Base-by-base conservation (phyloP, 2,329 filamentous ascomycete species). In the Clarireedia paspali region DNA sequence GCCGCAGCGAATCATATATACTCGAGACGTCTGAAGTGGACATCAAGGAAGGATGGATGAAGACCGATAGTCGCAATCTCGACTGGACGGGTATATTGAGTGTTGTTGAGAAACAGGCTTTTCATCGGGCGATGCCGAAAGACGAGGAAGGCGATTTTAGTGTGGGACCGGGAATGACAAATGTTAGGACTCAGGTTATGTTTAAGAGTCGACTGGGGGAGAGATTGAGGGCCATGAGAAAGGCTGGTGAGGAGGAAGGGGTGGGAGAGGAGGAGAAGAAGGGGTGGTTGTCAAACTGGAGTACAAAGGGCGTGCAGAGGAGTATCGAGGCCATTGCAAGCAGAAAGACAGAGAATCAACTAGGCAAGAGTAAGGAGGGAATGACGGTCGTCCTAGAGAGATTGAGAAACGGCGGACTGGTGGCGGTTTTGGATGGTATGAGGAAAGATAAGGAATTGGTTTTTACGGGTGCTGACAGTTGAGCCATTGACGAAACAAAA, bases 301-400 rank as follows among this genome's bases (percentile, higher is more conserved):
- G 86, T 14, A 82, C 85, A 15, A 81, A 80, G 44, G 80, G 86
- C n/a, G 81, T 92, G 47, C 87, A 91, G 69, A 77, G 85, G 61
- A 89, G 84, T 66, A 91, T 94, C 65, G 89, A 94, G 73, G 80
- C 81, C 53, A 84, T 92, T 59, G 88, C 87, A 10, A 83, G 88
- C 40, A 86, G 84, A 66, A 87, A 89, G 68, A 90, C 89, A 5
- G 81, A 86, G 62, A 85, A 87, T 64, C 87, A 89, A 68, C 79
- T 92, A 64, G 84, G 85, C 51, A 91, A 91, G 74, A 89, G 87
- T 63, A 83, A 87, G 50, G 87, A 91, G 69, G 89, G 89, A 49
- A 92, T 94, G 89, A 84, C 82, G 56, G 82, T 91, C 39, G 88
- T 94, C 7, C 76, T 94, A 23, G 87, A 91, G 70, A 77, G 88